A percentile compares a stretch with the other conserved stretches of the same genome.
Conservation (phyloP, 2,329 filamentous ascomycete species). For the Sclerotiophoma versabilis region DNA sequence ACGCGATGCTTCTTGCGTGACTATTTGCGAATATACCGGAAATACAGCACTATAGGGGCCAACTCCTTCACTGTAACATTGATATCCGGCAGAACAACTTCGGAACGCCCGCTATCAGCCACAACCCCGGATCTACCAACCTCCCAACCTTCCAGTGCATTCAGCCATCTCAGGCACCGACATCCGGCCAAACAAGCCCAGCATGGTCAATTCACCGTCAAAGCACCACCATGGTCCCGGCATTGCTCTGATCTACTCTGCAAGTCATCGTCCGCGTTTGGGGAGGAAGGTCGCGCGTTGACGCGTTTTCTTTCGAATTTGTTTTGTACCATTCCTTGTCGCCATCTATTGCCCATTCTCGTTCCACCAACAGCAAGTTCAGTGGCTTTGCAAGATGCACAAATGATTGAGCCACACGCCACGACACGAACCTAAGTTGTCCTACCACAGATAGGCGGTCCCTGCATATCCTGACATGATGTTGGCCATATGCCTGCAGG, state of each 20-base stretch:
- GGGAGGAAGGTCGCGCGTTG: slow-evolving; percentile 12
- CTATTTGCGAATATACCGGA: background rate
- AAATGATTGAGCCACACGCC: slow-evolving; percentile 28
- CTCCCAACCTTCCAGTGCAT: slow-evolving; percentile 10
- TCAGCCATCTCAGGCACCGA: slow-evolving; percentile 22
- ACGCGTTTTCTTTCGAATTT: slow-evolving; percentile 1
- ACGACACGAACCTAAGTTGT: slow-evolving; percentile 15
- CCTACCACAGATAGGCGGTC: background rate
- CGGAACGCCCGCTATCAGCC: slow-evolving; percentile 6
- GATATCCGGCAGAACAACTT: background rate
- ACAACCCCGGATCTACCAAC: slow-evolving; percentile 10
- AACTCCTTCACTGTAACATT: background rate
- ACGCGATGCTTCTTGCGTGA: slow-evolving; percentile 1
- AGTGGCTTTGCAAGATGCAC: slow-evolving; percentile 9
- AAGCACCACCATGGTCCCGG: slow-evolving; percentile 1
- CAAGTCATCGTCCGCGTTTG: slow-evolving; percentile 24
- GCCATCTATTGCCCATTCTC: slow-evolving; percentile 1
- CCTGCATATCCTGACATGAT: background rate
- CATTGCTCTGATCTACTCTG: slow-evolving; percentile 12
- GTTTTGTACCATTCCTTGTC: slow-evolving; percentile 6
- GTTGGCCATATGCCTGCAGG: slow-evolving; percentile 14
- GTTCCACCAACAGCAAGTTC: slow-evolving; percentile 1
- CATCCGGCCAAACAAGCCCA: slow-evolving; percentile 14
- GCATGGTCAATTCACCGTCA: slow-evolving; percentile 5
- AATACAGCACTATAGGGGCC: background rate